Evolutionary conservation across 257 asterid species (phyloP).

Genomic region (Lavandula angustifolia): DNA sequence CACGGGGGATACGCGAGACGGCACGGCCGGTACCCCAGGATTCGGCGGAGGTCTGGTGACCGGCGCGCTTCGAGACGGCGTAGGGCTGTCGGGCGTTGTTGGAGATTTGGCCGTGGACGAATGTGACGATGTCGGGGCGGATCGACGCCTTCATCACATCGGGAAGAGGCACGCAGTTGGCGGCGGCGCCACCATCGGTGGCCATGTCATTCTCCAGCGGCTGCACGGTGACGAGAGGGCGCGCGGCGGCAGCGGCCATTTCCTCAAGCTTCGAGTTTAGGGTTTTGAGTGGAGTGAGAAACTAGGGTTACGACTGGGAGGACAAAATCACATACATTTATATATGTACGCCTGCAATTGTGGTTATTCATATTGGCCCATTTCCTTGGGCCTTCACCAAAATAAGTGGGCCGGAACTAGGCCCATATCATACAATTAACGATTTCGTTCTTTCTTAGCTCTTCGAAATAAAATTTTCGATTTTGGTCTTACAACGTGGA

Average conservation of each 20-base stretch:
- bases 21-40: constrained; percentile 80
- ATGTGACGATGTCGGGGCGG: constrained; percentile 64
- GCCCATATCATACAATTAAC: no score
- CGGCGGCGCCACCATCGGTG: constrained; percentile 40
- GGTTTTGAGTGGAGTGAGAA: constrained; percentile 32
- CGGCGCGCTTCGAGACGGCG: constrained; percentile 63
- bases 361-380: no score
- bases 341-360: no score
- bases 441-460: no score
- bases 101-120: constrained; percentile 63
- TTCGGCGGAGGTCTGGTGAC: constrained; percentile 77
- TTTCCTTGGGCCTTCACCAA: no score
- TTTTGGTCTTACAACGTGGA: no score
- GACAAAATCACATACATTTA: not conserved
- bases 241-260: constrained; percentile 59
- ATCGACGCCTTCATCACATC: constrained; percentile 62
- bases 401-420: no score
- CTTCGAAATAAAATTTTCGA: no score
- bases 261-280: constrained; percentile 27
- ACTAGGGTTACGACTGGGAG: constrained; percentile 7
- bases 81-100: constrained; percentile 70
- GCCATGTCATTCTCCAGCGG: constrained; percentile 50
- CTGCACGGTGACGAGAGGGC: constrained; percentile 52
- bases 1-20: constrained; percentile 84
- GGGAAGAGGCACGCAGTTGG: constrained; percentile 45